Conservation (phyloP, 768 basidiomycete genomes). For the Dioszegia aurantiaca region DNA sequence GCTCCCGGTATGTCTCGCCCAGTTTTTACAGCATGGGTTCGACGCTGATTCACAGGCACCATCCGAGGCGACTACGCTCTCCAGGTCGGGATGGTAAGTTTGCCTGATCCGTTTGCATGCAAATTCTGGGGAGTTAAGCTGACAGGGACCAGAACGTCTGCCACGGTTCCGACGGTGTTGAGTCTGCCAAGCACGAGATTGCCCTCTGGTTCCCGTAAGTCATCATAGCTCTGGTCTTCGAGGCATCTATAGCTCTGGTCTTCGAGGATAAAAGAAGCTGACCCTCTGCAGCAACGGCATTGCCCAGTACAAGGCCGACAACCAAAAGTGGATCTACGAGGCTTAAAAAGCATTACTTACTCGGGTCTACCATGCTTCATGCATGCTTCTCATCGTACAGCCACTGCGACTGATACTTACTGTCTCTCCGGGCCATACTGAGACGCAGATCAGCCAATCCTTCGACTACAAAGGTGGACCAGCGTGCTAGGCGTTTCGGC, state of each 20-base stretch:
- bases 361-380: neutral
- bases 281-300: conserved; percentile 36
- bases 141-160: conserved; percentile 17
- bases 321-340: conserved; percentile 44
- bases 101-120: neutral
- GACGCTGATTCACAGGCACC: conserved; percentile 52
- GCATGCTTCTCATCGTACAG: no score
- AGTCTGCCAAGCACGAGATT: conserved; percentile 78
- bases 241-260: no score
- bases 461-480: no score
- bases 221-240: no score
- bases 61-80: conserved; percentile 95
- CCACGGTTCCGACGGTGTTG: conserved; percentile 54
- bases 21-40: neutral
- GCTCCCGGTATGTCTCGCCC: conserved; percentile 61
- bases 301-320: conserved; percentile 47
- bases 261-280: conserved; percentile 7
- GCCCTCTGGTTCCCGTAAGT: conserved; percentile 62
- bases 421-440: no score
- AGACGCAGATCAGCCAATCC: no score
- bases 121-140: neutral
- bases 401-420: no score
- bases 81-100: conserved; percentile 67
- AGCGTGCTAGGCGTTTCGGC: no score
- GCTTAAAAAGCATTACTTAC: conserved; percentile 19